phyloP scores from a whole-genome alignment of 768 basidiomycete genomes.

The Amanita rimosa region DNA sequence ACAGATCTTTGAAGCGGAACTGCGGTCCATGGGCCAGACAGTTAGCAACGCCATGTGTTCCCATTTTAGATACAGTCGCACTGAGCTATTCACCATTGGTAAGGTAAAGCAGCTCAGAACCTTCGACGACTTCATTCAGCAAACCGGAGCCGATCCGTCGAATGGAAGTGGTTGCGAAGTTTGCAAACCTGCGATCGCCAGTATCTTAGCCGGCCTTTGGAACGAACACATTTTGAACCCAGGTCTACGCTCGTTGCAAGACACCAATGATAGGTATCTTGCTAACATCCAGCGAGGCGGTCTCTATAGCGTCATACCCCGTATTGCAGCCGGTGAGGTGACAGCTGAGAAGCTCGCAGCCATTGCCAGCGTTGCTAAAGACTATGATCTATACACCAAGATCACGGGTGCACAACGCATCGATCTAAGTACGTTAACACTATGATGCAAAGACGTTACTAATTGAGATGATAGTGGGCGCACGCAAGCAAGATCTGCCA shows the following conservation, averaged over 20 bases:
- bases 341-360: slow-evolving; percentile 57
- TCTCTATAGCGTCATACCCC: slow-evolving; percentile 63
- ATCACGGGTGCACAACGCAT: slow-evolving; percentile 13
- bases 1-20: slow-evolving; percentile 32
- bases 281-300: slow-evolving; percentile 68
- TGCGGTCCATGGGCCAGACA: slow-evolving; percentile 53
- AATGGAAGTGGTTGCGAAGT: slow-evolving; percentile 57
- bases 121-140: slow-evolving; percentile 42
- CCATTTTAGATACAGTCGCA: slow-evolving; percentile 54
- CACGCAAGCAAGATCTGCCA: slow-evolving; percentile 56
- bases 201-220: slow-evolving; percentile 35
- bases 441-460: neutral
- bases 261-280: slow-evolving; percentile 60
- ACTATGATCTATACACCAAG: slow-evolving; percentile 56
- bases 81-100: slow-evolving; percentile 57
- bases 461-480: slow-evolving; percentile 20
- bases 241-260: slow-evolving; percentile 56
- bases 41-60: slow-evolving; percentile 51
- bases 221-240: slow-evolving; percentile 59
- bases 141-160: slow-evolving; percentile 29
- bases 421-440: neutral
- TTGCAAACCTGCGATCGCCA: slow-evolving; percentile 60
- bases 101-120: slow-evolving; percentile 50
- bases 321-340: slow-evolving; percentile 59
- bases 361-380: slow-evolving; percentile 54